These are phyloP conservation scores for Pythium volutum DNA, from an alignment of 352 stramenopile species.

Conservation along the genomic window DNA sequence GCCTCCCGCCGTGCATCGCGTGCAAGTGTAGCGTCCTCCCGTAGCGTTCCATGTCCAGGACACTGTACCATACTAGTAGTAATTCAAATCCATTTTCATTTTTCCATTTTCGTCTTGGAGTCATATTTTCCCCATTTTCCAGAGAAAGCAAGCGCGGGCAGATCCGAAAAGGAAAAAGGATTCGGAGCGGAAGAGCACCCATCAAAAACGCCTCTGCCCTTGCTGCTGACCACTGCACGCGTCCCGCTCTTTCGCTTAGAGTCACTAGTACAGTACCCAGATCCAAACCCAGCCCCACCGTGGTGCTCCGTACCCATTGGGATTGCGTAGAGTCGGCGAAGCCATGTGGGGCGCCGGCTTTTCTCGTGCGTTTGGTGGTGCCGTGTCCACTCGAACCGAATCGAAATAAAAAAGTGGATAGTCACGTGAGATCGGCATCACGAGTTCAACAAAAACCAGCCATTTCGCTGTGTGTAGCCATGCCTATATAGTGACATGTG, in stretches of 20 bases:
- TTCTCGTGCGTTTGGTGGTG: no score
- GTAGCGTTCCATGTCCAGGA: not conserved
- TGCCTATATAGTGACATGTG: no score
- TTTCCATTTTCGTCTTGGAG: not conserved
- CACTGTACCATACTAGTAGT: not conserved
- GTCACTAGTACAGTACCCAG: not conserved
- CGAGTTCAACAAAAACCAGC: no score
- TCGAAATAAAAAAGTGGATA: no score
- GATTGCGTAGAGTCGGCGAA: not conserved
- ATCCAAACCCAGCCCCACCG: not conserved
- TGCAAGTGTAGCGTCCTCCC: not conserved
- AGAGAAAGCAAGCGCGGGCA: not conserved
- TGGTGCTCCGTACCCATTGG: not conserved
- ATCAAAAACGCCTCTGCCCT: not conserved
- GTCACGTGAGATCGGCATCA: no score
- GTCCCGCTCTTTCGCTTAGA: not conserved
- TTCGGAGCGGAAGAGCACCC: not conserved
- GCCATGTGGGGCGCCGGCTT: not conserved
- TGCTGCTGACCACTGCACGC: not conserved
- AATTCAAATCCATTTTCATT: not conserved
- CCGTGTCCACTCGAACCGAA: no score
- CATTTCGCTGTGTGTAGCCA: no score
- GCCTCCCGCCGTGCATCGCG: not conserved
- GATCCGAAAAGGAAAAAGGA: not conserved
- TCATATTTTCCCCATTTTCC: not conserved